Evolutionary conservation across 495 filamentous ascomycete genomes (phyloP).

Genomic region (Echria macrotheca): DNA sequence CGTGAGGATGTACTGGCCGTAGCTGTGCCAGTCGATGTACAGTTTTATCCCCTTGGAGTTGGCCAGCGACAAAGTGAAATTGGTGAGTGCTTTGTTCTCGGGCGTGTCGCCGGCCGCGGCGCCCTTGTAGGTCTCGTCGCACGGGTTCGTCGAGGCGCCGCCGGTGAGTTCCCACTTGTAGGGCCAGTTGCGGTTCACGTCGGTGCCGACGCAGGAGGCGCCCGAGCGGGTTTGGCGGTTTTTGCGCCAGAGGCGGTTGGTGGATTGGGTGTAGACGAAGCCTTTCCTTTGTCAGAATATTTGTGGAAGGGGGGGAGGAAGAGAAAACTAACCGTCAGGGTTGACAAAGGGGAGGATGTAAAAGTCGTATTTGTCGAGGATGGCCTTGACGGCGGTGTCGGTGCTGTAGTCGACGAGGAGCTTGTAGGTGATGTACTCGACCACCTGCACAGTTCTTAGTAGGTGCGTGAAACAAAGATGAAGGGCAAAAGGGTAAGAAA

Average conservation of each 20-base stretch:
- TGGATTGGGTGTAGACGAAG: conserved; percentile 58
- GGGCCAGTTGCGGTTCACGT: conserved; percentile 64
- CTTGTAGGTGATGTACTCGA: conserved; percentile 53
- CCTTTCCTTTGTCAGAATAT: no score
- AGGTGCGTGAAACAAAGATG: no score
- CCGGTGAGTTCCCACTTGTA: conserved; percentile 46
- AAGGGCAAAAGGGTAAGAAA: background rate
- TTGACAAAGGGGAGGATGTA: conserved; percentile 60
- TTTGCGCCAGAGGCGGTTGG: conserved; percentile 58
- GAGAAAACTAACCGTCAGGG: no score
- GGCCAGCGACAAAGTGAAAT: conserved; percentile 35
- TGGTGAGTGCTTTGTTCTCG: conserved; percentile 44
- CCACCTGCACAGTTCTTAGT: no score
- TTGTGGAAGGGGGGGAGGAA: no score
- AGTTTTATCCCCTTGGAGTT: conserved; percentile 46
- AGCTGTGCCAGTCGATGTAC: conserved; percentile 58
- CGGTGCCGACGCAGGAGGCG: conserved; percentile 47
- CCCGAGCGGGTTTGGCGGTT: conserved; percentile 47
- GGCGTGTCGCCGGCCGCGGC: conserved; percentile 39
- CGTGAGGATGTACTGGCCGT: conserved; percentile 42
- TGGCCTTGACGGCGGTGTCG: conserved; percentile 34
- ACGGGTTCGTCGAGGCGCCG: conserved; percentile 48
- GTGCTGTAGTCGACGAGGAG: conserved; percentile 44
- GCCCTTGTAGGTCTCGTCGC: conserved; percentile 52
- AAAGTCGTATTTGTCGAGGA: conserved; percentile 57